A percentile compares a stretch with the other conserved stretches of the same genome.
These are phyloP conservation scores for Naegleria lovaniensis DNA, from an alignment of 208 protist genomes.

Conservation along the genomic window DNA sequence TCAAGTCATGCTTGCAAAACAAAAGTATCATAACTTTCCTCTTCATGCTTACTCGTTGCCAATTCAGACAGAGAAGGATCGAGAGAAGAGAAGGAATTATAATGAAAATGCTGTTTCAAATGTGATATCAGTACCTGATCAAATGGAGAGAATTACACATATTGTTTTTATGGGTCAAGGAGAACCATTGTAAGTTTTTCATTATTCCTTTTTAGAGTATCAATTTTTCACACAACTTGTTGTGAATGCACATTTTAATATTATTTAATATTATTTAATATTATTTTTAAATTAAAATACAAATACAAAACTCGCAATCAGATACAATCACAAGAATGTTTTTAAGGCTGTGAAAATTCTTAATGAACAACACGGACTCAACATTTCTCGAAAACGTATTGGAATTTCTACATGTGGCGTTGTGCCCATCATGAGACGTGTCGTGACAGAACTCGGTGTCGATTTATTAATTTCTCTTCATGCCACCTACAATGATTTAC, in stretches of 20 bases:
- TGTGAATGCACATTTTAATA: too few relatives aligned
- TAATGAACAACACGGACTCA: background rate
- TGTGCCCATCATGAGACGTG: background rate
- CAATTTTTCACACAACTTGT: too few relatives aligned
- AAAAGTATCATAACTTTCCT: background rate
- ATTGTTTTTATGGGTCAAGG: slow-evolving; percentile 14
- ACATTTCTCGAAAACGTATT: background rate
- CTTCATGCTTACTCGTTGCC: background rate
- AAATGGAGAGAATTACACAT: background rate
- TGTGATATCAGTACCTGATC: too few relatives aligned
- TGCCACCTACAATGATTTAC: slow-evolving; percentile 7
- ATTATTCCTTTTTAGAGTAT: too few relatives aligned
- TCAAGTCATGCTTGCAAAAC: background rate
- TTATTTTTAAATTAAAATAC: too few relatives aligned
- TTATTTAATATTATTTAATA: too few relatives aligned
- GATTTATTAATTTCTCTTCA: background rate
- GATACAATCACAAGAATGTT: background rate
- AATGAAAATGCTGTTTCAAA: too few relatives aligned
- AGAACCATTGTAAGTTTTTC: background rate
- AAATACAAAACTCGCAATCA: too few relatives aligned
- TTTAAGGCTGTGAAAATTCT: background rate
- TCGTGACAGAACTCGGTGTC: background rate
- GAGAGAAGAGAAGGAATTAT: background rate
- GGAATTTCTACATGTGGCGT: background rate
- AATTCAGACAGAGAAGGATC: background rate